Conservation (phyloP, 345 rosid species). For the Triadica sebifera region DNA sequence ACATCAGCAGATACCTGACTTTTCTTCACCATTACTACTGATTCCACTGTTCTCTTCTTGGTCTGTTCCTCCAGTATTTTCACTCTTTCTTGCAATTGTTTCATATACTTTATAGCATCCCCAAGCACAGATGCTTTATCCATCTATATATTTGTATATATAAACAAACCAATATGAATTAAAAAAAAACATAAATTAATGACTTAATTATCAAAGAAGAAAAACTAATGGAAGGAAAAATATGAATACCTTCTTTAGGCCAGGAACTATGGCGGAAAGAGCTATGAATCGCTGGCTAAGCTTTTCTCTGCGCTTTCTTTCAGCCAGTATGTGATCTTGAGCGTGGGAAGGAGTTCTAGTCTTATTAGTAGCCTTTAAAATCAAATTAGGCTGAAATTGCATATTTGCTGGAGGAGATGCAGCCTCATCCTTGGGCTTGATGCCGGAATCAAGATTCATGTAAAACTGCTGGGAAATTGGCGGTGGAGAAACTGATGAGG, state of each 20-base stretch:
- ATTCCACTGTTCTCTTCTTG: conserved; percentile 52
- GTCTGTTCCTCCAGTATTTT: conserved; percentile 50
- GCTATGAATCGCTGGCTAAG: conserved; percentile 66
- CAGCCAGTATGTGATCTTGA: conserved; percentile 80
- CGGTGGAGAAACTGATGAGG: neutral
- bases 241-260: conserved; percentile 59
- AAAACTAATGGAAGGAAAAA: too few species aligned
- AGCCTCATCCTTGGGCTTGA: conserved; percentile 35
- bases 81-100: conserved; percentile 63
- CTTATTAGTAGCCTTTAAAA: neutral
- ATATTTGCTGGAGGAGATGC: conserved; percentile 14
- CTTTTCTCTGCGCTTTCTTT: conserved; percentile 77
- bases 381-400: conserved; percentile 8
- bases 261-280: conserved; percentile 72
- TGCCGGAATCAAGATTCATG: conserved; percentile 1
- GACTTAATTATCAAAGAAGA: too few species aligned
- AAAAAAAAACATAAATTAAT: too few species aligned
- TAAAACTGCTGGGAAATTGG: conserved; percentile 17
- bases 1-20: conserved; percentile 38
- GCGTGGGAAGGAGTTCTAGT: conserved; percentile 47
- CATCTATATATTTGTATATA: conserved; percentile 28
- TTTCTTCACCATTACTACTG: conserved; percentile 51
- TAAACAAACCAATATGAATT: too few species aligned
- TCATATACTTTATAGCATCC: conserved; percentile 62
- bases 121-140: conserved; percentile 75